Percentiles rank a stretch among this genome's conserved stretches.
Conservation (phyloP, 257 asterid species). For the Ehretia macrophylla region DNA sequence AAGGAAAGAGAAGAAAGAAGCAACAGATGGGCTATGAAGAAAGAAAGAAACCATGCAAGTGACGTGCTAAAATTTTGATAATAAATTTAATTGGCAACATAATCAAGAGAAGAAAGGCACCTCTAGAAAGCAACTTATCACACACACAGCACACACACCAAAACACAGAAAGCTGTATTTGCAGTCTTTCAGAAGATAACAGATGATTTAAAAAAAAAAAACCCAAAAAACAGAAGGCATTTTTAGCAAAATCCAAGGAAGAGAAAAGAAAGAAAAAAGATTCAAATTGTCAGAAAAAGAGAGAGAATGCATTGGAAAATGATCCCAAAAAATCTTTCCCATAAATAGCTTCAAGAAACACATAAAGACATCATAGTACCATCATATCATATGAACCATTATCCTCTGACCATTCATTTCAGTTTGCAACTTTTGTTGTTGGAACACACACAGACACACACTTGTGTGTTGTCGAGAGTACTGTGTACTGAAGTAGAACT, state of each 20-base stretch:
- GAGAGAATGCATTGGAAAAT: conserved; percentile 14
- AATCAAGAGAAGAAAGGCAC: conserved; percentile 18
- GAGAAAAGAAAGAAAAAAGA: conserved; percentile 4
- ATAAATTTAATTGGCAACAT: conserved; percentile 4
- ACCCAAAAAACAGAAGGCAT: conserved; percentile 12
- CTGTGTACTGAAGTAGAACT: no score
- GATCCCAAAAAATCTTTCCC: conserved; percentile 11
- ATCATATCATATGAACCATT: conserved; percentile 7
- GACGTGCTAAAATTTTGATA: conserved; percentile 18
- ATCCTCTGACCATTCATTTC: background rate
- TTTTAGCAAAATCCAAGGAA: conserved; percentile 8
- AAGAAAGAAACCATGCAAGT: conserved; percentile 36
- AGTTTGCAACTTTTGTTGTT: no score
- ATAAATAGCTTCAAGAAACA: conserved; percentile 15
- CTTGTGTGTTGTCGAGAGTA: background rate
- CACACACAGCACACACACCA: conserved; percentile 4
- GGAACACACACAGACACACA: no score
- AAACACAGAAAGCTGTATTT: conserved; percentile 11
- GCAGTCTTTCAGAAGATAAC: conserved; percentile 13
- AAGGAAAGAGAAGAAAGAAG: conserved; percentile 11
- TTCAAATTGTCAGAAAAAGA: conserved; percentile 7
- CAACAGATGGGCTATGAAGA: conserved; percentile 23
- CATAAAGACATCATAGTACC: background rate
- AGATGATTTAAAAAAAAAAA: no score
- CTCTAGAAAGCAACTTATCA: conserved; percentile 12